Conservation (phyloP, 805 yeast genomes). For the Cyberlindnera mycetangii region DNA sequence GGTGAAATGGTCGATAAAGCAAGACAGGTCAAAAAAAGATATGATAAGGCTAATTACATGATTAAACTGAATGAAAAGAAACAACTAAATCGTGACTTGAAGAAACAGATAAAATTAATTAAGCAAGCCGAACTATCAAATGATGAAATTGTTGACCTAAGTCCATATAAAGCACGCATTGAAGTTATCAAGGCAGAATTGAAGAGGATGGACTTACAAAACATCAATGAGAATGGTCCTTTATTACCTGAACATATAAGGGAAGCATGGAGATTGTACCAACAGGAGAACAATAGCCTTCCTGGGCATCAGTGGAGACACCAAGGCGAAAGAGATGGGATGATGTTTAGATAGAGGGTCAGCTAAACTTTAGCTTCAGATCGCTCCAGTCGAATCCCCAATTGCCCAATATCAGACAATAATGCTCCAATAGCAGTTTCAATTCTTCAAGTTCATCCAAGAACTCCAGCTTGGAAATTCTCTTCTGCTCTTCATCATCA, state of each 20-base stretch:
- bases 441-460: conserved; percentile 62
- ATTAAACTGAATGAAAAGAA: conserved; percentile 42
- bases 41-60: conserved; percentile 37
- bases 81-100: conserved; percentile 31
- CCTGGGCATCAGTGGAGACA: conserved; percentile 65
- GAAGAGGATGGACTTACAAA: conserved; percentile 30
- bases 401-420: conserved; percentile 38
- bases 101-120: conserved; percentile 36
- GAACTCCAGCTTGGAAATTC: conserved; percentile 47
- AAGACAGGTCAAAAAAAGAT: conserved; percentile 60
- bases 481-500: conserved; percentile 32
- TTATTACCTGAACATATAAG: conserved; percentile 79
- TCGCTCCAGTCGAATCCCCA: conserved; percentile 25
- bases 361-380: conserved; percentile 11
- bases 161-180: conserved; percentile 20
- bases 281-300: conserved; percentile 60
- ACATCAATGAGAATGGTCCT: conserved; percentile 47
- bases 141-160: conserved; percentile 5
- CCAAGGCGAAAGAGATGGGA: conserved; percentile 71
- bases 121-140: conserved; percentile 30
- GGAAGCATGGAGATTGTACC: conserved; percentile 83
- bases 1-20: conserved; percentile 89
- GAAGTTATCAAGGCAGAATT: conserved; percentile 25
- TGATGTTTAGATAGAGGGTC: conserved; percentile 53
- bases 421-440: conserved; percentile 48